phyloP scores from a whole-genome alignment of 1,139 yeast species.

The Ogataea hybrid region DNA sequence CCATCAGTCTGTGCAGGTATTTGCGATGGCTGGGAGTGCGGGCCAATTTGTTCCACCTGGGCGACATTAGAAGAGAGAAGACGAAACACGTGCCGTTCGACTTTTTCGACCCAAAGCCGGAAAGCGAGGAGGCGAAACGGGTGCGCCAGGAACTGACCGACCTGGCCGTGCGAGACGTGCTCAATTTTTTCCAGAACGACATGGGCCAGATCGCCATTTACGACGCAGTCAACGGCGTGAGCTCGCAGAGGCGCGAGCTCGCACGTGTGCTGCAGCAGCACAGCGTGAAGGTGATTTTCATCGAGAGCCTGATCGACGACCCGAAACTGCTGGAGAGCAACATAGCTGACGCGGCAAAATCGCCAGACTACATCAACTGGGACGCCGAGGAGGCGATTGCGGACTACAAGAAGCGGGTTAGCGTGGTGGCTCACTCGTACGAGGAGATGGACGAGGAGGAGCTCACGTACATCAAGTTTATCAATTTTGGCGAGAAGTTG shows the following conservation, averaged over 20 bases:
- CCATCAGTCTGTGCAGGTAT: slow-evolving; percentile 88
- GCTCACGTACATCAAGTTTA: slow-evolving; percentile 74
- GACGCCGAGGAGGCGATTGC: slow-evolving; percentile 57
- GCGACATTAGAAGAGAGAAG: slow-evolving; percentile 78
- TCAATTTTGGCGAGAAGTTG: slow-evolving; percentile 87
- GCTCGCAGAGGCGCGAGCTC: slow-evolving; percentile 61
- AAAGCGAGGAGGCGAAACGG: slow-evolving; percentile 49
- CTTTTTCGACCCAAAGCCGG: slow-evolving; percentile 65
- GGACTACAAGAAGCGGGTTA: slow-evolving; percentile 50
- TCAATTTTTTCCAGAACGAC: slow-evolving; percentile 66
- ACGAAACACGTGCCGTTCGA: slow-evolving; percentile 61
- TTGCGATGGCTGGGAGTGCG: slow-evolving; percentile 94
- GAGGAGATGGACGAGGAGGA: slow-evolving; percentile 46
- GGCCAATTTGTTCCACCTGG: slow-evolving; percentile 87
- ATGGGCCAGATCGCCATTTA: slow-evolving; percentile 93
- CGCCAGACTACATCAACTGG: slow-evolving; percentile 87
- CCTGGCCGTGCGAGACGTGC: slow-evolving; percentile 68
- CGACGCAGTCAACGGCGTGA: slow-evolving; percentile 89
- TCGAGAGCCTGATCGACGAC: slow-evolving; percentile 84
- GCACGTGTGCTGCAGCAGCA: slow-evolving; percentile 51
- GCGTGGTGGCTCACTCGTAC: slow-evolving; percentile 41
- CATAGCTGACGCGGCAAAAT: slow-evolving; percentile 80
- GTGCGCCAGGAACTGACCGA: slow-evolving; percentile 60
- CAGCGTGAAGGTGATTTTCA: slow-evolving; percentile 76
- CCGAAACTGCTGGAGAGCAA: slow-evolving; percentile 66